Conservation (phyloP, 805 yeast genomes). For the Candida vartiovaarae region DNA sequence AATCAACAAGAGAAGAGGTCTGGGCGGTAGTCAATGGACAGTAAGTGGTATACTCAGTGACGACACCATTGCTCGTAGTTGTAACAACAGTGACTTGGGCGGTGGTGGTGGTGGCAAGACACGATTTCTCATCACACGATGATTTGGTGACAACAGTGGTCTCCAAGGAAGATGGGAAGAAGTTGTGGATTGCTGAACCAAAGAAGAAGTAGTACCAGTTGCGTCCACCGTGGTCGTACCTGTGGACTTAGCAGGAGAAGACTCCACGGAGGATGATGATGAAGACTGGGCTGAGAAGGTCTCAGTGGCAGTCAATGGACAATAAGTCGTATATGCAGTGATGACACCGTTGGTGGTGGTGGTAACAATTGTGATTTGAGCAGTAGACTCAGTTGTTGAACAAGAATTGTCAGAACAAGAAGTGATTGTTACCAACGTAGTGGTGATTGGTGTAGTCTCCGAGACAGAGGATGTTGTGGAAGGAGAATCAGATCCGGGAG, state of each 20-base stretch:
- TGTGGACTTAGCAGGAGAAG: too few relatives aligned
- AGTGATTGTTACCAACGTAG: slow-evolving; percentile 26
- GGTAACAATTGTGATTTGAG: slow-evolving; percentile 26
- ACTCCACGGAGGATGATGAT: background rate
- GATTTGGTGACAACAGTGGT: slow-evolving; percentile 30
- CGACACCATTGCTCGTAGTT: slow-evolving; percentile 22
- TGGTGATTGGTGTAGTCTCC: slow-evolving; percentile 3
- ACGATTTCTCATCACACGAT: slow-evolving; percentile 26
- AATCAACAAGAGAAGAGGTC: too few relatives aligned
- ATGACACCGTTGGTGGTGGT: slow-evolving; percentile 23
- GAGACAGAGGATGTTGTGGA: background rate
- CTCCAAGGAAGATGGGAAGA: slow-evolving; percentile 2
- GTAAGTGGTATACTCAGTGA: slow-evolving; percentile 29
- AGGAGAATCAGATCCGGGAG: background rate
- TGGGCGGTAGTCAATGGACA: slow-evolving; percentile 25
- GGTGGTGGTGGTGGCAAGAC: slow-evolving; percentile 27
- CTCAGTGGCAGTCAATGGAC: slow-evolving; percentile 25
- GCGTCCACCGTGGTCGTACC: too few relatives aligned
- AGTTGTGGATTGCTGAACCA: background rate
- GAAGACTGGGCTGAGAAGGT: background rate
- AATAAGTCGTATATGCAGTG: slow-evolving; percentile 36
- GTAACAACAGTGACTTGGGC: slow-evolving; percentile 30
- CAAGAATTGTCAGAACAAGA: slow-evolving; percentile 25
- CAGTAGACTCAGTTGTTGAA: slow-evolving; percentile 20
- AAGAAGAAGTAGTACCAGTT: too few relatives aligned